Evolutionary conservation across 2,329 filamentous ascomycete genomes (phyloP).

Genomic region (Parafenestella ontariensis): DNA sequence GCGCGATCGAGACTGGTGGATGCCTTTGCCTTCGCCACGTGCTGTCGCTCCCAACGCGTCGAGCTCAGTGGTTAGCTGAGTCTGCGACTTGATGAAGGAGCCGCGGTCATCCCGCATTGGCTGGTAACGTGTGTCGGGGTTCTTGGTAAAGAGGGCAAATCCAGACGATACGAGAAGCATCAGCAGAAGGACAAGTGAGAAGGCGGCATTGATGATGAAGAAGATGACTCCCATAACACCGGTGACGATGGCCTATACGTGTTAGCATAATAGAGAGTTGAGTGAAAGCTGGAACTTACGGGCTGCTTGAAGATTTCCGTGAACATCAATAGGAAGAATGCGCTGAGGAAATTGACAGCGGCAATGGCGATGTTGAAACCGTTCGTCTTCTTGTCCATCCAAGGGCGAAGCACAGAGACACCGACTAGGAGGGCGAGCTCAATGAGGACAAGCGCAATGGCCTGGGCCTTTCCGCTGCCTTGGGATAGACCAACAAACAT

Average conservation of each 20-base stretch:
- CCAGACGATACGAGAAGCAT: conserved; percentile 79
- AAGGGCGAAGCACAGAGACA: conserved; percentile 82
- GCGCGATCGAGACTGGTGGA: conserved; percentile 58
- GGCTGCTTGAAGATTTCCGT: conserved; percentile 86
- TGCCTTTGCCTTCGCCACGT: conserved; percentile 71
- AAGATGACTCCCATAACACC: conserved; percentile 89
- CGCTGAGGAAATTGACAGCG: conserved; percentile 87
- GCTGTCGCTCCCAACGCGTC: conserved; percentile 90
- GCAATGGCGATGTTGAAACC: conserved; percentile 94
- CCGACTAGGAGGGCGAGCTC: conserved; percentile 80
- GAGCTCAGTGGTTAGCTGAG: conserved; percentile 84
- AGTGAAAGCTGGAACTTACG: conserved; percentile 50
- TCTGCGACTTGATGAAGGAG: conserved; percentile 97
- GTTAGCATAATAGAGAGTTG: conserved; percentile 18
- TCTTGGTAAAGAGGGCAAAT: conserved; percentile 87
- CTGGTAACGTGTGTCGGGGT: conserved; percentile 93
- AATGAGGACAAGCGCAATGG: conserved; percentile 81
- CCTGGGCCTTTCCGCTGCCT: conserved; percentile 72
- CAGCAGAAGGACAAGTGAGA: conserved; percentile 81
- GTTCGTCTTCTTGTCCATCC: conserved; percentile 99
- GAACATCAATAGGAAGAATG: conserved; percentile 88
- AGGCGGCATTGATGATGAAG: conserved; percentile 85
- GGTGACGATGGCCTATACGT: conserved; percentile 71
- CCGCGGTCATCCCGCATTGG: conserved; percentile 96
- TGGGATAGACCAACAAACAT: conserved; percentile 89